A percentile compares a stretch with the other conserved stretches of the same genome.
Evolutionary conservation across 345 rosid genomes (phyloP).

Genomic region (Corchorus olitorius): DNA sequence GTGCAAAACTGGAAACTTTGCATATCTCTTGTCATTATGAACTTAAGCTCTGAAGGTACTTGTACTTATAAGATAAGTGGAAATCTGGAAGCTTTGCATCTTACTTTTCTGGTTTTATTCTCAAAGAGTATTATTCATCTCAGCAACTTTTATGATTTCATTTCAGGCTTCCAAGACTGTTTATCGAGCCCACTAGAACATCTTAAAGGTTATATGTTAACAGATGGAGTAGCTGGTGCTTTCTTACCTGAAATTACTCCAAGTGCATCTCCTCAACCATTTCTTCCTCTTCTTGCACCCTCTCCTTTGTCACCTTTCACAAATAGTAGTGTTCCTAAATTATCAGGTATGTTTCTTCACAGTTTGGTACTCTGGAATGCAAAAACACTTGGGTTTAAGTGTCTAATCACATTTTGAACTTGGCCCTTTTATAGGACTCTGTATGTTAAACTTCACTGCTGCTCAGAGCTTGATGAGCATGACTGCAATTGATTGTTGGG

Average conservation of each 20-base stretch:
- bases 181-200: conserved; percentile 30
- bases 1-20: not conserved
- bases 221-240: conserved; percentile 32
- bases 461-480: conserved; percentile 70
- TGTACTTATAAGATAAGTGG: not conserved
- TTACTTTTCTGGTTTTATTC: not conserved
- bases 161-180: conserved; percentile 55
- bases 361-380: conserved; percentile 3
- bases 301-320: conserved; percentile 81
- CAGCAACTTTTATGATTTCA: conserved; percentile 3
- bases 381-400: conserved; percentile 8
- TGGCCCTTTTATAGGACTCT: conserved; percentile 48
- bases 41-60: not conserved
- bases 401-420: conserved; percentile 7
- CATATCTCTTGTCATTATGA: not conserved
- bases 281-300: conserved; percentile 89
- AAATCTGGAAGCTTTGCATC: not conserved
- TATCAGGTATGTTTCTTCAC: conserved; percentile 63
- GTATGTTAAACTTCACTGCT: conserved; percentile 72
- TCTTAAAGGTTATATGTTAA: conserved; percentile 20
- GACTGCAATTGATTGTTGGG: conserved; percentile 81
- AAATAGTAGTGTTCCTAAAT: conserved; percentile 66
- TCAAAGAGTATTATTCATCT: conserved; percentile 8
- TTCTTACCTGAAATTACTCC: conserved; percentile 75
- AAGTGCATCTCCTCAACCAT: conserved; percentile 72